phyloP scores from a whole-genome alignment of 352 stramenopile genomes.

The Globisporangium nunn region DNA sequence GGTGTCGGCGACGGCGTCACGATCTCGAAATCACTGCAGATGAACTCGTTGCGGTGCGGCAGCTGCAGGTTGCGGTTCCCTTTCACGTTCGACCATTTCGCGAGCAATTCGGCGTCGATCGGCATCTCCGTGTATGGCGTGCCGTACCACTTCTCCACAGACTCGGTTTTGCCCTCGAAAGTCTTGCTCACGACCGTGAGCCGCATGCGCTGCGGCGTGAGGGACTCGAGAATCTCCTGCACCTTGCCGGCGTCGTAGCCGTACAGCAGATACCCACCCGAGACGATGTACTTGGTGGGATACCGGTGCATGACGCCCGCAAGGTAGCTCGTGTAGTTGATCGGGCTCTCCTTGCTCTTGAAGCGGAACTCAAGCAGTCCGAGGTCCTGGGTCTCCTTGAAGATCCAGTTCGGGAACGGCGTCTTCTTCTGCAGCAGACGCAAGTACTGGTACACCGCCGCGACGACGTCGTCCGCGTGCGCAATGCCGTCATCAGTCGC shows the following conservation, averaged over 20 bases:
- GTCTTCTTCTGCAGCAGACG: conserved; percentile 32
- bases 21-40: conserved; percentile 66
- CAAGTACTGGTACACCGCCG: conserved; percentile 62
- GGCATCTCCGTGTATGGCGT: conserved; percentile 45
- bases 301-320: conserved; percentile 65
- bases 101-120: conserved; percentile 28
- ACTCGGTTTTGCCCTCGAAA: conserved; percentile 44
- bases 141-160: conserved; percentile 59
- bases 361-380: conserved; percentile 58
- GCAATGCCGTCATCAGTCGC: conserved; percentile 57
- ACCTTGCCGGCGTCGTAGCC: conserved; percentile 53
- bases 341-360: conserved; percentile 74
- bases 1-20: conserved; percentile 14
- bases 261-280: conserved; percentile 51
- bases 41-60: conserved; percentile 67
- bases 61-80: conserved; percentile 33
- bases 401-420: conserved; percentile 41
- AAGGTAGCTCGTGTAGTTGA: conserved; percentile 62
- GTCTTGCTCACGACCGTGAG: conserved; percentile 65
- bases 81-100: conserved; percentile 27
- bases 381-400: conserved; percentile 54
- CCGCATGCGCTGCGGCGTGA: conserved; percentile 46
- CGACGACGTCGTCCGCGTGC: conserved; percentile 53
- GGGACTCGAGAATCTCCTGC: conserved; percentile 38
- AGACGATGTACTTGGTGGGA: conserved; percentile 51